Evolutionary conservation across 2,329 filamentous ascomycete species (phyloP), one percentile per base, ranked within the genome.

Genomic region (Bisporella sp.): DNA sequence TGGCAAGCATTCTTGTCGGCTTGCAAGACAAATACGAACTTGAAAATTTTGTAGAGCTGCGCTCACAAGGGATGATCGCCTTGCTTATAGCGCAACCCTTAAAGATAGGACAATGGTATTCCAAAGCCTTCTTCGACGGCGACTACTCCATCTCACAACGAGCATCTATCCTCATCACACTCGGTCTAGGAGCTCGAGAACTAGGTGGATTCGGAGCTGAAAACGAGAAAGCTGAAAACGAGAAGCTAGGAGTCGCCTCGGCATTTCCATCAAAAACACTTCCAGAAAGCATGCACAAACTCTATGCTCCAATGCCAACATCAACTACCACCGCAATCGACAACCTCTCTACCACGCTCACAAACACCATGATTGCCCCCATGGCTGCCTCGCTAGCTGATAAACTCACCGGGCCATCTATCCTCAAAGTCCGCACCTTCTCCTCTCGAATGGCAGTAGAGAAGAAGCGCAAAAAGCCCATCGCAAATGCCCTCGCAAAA

Each of bases 91-190:
- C 88, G 0, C 81, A 87, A 56, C 89, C 93, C 0, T 72, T 79
- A 45, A 76, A 79, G 47, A 89, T 96, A 79, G 91, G 83, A 0
- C 87, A 82, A 11, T 95, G 89, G 85, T 88, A 95, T 52, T 82
- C 86, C 3, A 82, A 84, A 50, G 85, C 87, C 0, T 95, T 93
- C 64, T 97, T 96, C 64, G 85, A 89, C 41, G 91, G 91, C 12
- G 93, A 99, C 64, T 91, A 93, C 67, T 96, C 91, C 0, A 73
- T 97, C 37, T 80, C 84, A 0, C 92, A 97, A 65, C 79, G 93
- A 39, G 87, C 86, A 6, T 81, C 87, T 0, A 77, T 97, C 37
- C 82, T 99, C 47, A 85, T 89, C 21, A 84, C 88, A 0, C 72
- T 99, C 4, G 92, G 91, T 0, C 71, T 99, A 0, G 81, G 86